Evolutionary conservation across 192 early-diverging fungal species (phyloP).

Genomic region (Podila minutissima): DNA sequence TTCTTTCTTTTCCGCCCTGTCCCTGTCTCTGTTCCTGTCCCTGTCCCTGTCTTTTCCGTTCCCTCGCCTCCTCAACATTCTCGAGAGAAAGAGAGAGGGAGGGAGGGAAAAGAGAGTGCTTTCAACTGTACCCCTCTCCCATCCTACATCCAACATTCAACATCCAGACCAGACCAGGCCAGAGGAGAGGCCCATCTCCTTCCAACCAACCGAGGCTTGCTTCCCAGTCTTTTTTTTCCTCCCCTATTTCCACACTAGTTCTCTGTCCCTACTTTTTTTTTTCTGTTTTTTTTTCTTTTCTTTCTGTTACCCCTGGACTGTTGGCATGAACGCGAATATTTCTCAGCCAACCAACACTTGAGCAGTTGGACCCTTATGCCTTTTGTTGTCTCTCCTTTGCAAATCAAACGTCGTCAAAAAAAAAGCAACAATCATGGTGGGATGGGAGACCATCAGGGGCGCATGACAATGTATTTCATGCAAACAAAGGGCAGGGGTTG

Average conservation of each 20-base stretch:
- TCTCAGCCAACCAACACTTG: not conserved
- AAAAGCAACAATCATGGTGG: not conserved
- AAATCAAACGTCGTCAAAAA: no score
- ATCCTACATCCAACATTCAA: no score
- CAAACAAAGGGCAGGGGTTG: not conserved
- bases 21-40: not conserved
- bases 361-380: no score
- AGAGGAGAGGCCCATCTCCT: not conserved
- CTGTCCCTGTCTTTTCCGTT: not conserved
- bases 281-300: constrained; percentile 17
- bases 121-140: not conserved
- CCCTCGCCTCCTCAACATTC: not conserved
- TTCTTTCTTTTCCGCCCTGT: not conserved
- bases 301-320: constrained; percentile 1
- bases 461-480: not conserved
- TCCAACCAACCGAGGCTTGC: no score
- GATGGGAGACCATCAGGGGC: not conserved
- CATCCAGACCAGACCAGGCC: not conserved
- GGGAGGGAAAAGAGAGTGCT: not conserved
- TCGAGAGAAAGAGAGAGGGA: not conserved
- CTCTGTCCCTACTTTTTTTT: constrained; percentile 12
- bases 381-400: no score
- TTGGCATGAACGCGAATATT: constrained; percentile 13
- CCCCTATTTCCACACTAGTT: not conserved
- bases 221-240: not conserved